A percentile compares a stretch with the other conserved stretches of the same genome.
phyloP scores from a whole-genome alignment of 2,329 filamentous ascomycete genomes.

The Davidsoniella neocaledoniae region DNA sequence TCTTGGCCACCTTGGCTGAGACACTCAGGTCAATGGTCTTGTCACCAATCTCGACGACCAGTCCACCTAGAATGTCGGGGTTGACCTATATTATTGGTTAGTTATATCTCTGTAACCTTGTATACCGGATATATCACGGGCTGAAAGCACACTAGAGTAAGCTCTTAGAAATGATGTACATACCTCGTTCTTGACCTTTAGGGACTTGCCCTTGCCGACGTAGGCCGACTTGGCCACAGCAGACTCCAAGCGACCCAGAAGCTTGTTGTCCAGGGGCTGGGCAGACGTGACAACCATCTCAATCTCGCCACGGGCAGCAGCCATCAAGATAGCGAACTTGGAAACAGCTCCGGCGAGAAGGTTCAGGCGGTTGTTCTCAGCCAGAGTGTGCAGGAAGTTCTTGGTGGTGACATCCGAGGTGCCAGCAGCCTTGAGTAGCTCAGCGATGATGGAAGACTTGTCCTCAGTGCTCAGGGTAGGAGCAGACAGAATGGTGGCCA shows the following conservation, averaged over 20 bases:
- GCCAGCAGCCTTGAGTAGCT: conserved; percentile 73
- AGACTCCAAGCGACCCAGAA: conserved; percentile 67
- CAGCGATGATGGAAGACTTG: conserved; percentile 71
- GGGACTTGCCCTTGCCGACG: conserved; percentile 83
- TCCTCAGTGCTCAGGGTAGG: conserved; percentile 64
- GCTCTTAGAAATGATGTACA: conserved; percentile 15
- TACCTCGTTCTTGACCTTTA: conserved; percentile 90
- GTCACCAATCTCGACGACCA: conserved; percentile 93
- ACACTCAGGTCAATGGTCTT: conserved; percentile 96
- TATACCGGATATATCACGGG: not conserved
- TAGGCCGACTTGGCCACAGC: conserved; percentile 82
- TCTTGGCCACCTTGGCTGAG: conserved; percentile 83
- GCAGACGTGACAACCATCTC: conserved; percentile 87
- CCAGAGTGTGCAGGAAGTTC: conserved; percentile 82
- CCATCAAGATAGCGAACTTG: conserved; percentile 79
- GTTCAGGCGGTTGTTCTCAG: conserved; percentile 89
- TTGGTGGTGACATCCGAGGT: conserved; percentile 66
- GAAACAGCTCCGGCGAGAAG: conserved; percentile 65
- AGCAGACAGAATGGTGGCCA: conserved; percentile 55
- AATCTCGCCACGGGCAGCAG: conserved; percentile 78
- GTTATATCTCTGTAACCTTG: conserved; percentile 12
- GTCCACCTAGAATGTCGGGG: conserved; percentile 82
- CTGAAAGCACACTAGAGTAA: not conserved
- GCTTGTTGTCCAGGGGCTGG: conserved; percentile 74
- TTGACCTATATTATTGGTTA: conserved; percentile 46